A percentile compares a stretch with the other conserved stretches of the same genome.
phyloP scores from a whole-genome alignment of 352 stramenopile species.

The Globisporangium alternatum region DNA sequence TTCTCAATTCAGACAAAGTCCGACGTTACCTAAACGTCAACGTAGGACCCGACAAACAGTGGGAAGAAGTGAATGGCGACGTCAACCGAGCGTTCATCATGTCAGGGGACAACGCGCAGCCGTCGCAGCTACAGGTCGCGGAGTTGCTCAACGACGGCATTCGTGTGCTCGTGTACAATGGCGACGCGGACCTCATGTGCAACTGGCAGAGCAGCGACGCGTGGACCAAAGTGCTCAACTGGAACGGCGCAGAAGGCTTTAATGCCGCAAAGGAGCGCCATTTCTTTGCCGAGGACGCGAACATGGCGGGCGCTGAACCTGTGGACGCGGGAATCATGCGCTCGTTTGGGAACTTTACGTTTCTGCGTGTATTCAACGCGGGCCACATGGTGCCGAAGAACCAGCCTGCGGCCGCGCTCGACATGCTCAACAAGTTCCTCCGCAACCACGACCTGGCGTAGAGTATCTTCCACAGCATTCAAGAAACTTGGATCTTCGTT shows the following conservation, averaged over 20 bases:
- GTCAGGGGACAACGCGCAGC: constrained; percentile 4
- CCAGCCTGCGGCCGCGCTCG: constrained; percentile 85
- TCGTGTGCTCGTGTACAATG: constrained; percentile 88
- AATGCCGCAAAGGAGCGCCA: constrained; percentile 21
- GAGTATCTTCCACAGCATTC: neutral
- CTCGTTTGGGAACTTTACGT: constrained; percentile 72
- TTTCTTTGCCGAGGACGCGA: constrained; percentile 4
- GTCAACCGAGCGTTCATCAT: neutral
- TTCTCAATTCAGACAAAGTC: constrained; percentile 5
- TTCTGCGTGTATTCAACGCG: constrained; percentile 91
- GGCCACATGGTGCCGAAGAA: constrained; percentile 94
- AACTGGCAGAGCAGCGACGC: constrained; percentile 93
- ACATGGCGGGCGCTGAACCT: neutral
- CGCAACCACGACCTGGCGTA: neutral
- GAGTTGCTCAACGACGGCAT: constrained; percentile 59
- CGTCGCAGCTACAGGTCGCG: constrained; percentile 24
- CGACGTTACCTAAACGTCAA: constrained; percentile 12
- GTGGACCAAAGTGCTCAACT: constrained; percentile 86
- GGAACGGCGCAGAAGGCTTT: constrained; percentile 79
- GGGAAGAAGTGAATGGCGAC: neutral
- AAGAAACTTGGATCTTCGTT: too few relatives aligned
- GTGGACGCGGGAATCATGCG: constrained; percentile 28
- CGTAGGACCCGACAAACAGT: neutral
- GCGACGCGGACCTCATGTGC: constrained; percentile 93
- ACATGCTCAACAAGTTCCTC: constrained; percentile 93